These are phyloP conservation scores for Babesia bovis DNA, from an alignment of 169 alveolate species.

Conservation along the genomic window DNA sequence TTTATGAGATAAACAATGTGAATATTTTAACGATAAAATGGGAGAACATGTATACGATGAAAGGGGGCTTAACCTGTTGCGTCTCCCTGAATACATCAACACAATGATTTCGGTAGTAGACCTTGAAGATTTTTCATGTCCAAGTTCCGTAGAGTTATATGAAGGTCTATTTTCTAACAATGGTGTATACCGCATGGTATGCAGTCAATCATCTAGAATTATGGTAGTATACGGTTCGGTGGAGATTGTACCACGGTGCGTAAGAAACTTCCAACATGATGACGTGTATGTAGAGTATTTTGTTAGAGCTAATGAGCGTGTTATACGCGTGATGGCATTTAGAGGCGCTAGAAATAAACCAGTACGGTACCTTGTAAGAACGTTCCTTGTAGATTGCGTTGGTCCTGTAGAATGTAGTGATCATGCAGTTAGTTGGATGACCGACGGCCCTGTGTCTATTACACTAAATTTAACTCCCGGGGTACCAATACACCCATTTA, in stretches of 20 bases:
- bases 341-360: background rate
- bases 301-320: background rate
- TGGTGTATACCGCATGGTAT: background rate
- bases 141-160: background rate
- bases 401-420: conserved; percentile 1
- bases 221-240: background rate
- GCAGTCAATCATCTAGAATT: background rate
- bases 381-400: background rate
- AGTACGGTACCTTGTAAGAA: background rate
- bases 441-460: background rate
- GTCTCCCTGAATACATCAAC: background rate
- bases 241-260: background rate
- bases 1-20: no score
- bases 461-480: background rate
- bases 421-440: background rate
- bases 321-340: conserved; percentile 2
- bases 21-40: no score
- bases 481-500: background rate
- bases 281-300: conserved; percentile 16
- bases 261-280: background rate
- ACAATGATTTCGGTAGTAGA: background rate
- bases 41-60: no score
- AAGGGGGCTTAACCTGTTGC: background rate
- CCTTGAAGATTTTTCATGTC: background rate
- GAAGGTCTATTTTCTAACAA: background rate